Evolutionary conservation across 805 yeast species (phyloP), one percentile per base, ranked within the genome.

Genomic region (Candida silvatica): DNA sequence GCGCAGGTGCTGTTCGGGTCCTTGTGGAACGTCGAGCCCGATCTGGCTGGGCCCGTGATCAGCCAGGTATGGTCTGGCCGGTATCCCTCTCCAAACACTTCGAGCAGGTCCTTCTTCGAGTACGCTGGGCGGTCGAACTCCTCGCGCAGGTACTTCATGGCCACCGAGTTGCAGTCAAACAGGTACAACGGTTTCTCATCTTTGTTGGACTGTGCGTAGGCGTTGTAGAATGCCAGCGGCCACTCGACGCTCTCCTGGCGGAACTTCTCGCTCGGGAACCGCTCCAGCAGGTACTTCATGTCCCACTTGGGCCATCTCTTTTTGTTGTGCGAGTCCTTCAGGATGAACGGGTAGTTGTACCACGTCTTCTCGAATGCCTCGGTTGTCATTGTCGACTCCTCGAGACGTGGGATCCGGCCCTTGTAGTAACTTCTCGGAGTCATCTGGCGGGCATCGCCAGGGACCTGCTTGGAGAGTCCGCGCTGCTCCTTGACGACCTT

Each of bases 31-130:
- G 94, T 81, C 1, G 94, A 83, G 0, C 96, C 97, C 6, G 86
- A 76, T 32, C 94, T 58, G 16, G 61, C 64, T 2, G 94, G 87
- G 0, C 97, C 97, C 6, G 82, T 69, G 31, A 88, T 88, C 17
- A 87, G 61, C 97, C 97, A 87, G n/a, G 90, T 71, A 53, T 82
- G 80, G 55, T 87, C 95, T 1, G 97, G 97, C 33, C 96, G 64
- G 46, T 82, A 77, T 8, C 24, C 12, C 12, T 59, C 56, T 4
- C 42, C 41, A 12, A 49, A 47, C 8, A 47, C 43, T 17, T 43
- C 44, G 29, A 55, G 48, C n/a, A 75, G 65, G 53, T 84, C 94
- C 14, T 64, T 47, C 29, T 66, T 60, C 47, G 82, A 80, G 1
- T 71, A 59, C 1, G 50, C 37, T 0, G 94, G 92, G 1, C 61